A percentile compares a stretch with the other conserved stretches of the same genome.
phyloP scores from a whole-genome alignment of 2,329 filamentous ascomycete genomes.

The Phialocephala sp. region DNA sequence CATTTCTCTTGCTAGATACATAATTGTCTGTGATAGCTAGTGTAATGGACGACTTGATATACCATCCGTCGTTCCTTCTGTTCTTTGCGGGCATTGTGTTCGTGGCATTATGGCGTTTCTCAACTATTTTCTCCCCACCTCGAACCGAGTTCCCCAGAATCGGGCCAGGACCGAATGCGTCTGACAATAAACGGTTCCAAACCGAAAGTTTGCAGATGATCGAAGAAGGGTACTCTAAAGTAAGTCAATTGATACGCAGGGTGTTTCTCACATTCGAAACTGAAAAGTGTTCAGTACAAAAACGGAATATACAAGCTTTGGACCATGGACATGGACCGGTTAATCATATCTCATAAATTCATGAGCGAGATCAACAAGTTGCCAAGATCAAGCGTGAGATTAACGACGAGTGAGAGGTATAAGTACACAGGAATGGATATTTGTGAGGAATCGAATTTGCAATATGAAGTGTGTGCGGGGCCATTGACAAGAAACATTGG shows the following conservation, averaged over 20 bases:
- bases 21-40: too few relatives aligned
- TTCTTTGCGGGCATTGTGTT: not conserved
- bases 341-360: not conserved
- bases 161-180: not conserved
- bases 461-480: constrained; percentile 6
- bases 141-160: not conserved
- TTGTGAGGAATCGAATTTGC: not conserved
- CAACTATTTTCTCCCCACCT: not conserved
- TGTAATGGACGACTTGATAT: not conserved
- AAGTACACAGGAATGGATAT: constrained; percentile 3
- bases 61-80: not conserved
- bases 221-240: constrained; percentile 2
- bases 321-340: constrained; percentile 1
- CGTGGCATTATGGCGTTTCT: not conserved
- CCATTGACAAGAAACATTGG: constrained; percentile 5
- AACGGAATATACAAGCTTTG: not conserved
- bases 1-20: not conserved
- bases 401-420: constrained; percentile 8
- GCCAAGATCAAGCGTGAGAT: not conserved
- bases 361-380: not conserved
- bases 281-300: too few relatives aligned
- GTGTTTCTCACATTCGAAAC: too few relatives aligned
- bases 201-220: constrained; percentile 3
- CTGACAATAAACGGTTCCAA: not conserved
- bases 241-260: too few relatives aligned